Evolutionary conservation across 106 monocot species (phyloP).

Genomic region (Acorus gramineus): DNA sequence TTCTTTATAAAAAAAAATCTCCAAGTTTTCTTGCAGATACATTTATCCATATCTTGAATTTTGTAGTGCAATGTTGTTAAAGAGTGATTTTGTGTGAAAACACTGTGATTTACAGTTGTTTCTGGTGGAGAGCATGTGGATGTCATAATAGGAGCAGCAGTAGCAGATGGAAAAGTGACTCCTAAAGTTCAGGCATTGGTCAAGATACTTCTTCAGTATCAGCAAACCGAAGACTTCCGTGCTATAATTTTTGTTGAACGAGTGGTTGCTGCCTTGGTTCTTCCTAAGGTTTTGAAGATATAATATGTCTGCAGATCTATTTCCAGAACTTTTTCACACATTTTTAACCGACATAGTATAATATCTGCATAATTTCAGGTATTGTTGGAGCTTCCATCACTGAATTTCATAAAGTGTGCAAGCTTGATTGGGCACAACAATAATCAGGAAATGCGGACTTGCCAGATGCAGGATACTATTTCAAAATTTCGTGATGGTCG

Average conservation of each 20-base stretch:
- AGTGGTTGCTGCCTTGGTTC: constrained; percentile 94
- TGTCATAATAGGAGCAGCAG: constrained; percentile 88
- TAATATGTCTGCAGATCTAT: neutral
- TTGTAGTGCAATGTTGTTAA: too few species aligned
- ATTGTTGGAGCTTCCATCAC: constrained; percentile 84
- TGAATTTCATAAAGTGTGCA: constrained; percentile 87
- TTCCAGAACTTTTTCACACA: neutral
- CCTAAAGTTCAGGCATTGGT: constrained; percentile 96
- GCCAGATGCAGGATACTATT: constrained; percentile 99
- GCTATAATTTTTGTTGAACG: constrained; percentile 98
- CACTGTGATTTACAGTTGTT: constrained; percentile 37
- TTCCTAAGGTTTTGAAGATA: constrained; percentile 63
- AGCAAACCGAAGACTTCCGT: constrained; percentile 88
- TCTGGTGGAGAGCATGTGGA: constrained; percentile 97
- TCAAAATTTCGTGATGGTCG: constrained; percentile 95
- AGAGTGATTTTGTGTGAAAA: neutral
- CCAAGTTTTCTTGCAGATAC: too few species aligned
- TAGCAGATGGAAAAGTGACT: constrained; percentile 98
- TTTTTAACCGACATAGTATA: neutral
- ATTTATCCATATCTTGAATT: too few species aligned
- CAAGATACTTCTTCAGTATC: constrained; percentile 91
- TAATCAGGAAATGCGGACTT: constrained; percentile 92
- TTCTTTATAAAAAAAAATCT: too few species aligned
- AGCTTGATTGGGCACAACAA: constrained; percentile 99
- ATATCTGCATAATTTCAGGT: constrained; percentile 35